These are phyloP conservation scores for Luvunga scandens DNA, from an alignment of 345 rosid genomes.

Conservation along the genomic window DNA sequence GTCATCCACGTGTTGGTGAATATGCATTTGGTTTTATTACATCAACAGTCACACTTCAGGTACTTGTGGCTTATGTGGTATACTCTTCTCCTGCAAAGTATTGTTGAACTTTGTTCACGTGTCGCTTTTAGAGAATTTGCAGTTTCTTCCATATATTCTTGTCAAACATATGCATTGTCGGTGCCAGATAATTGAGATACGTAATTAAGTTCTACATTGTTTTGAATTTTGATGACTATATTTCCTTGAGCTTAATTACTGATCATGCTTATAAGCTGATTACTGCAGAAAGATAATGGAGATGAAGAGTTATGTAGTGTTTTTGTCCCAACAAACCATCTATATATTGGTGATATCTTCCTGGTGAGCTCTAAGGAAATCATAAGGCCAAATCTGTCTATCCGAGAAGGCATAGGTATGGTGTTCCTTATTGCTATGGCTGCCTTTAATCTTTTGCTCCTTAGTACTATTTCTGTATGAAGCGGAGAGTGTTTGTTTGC, in stretches of 20 bases:
- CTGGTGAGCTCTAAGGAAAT: constrained; percentile 64
- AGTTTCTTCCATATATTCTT: background rate
- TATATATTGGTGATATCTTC: constrained; percentile 63
- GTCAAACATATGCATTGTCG: background rate
- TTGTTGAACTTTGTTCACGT: background rate
- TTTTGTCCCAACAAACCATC: constrained; percentile 69
- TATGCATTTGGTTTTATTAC: constrained; percentile 96
- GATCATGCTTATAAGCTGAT: constrained; percentile 5
- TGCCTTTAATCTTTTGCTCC: background rate
- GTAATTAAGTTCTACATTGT: background rate
- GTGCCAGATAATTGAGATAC: background rate
- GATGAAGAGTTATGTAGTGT: constrained; percentile 74
- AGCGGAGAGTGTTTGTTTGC: background rate
- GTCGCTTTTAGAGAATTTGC: background rate
- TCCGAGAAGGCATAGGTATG: constrained; percentile 69
- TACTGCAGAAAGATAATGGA: constrained; percentile 53
- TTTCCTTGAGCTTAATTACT: constrained; percentile 1
- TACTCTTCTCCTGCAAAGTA: background rate
- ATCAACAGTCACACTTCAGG: constrained; percentile 86
- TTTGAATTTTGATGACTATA: background rate
- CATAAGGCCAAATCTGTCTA: constrained; percentile 62
- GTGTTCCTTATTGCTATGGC: background rate
- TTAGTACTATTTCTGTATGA: background rate
- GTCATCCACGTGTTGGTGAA: constrained; percentile 94
- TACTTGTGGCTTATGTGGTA: constrained; percentile 17